These are phyloP conservation scores for Amaranthus palmeri DNA, from an alignment of 148 eudicot genomes.

Conservation along the genomic window DNA sequence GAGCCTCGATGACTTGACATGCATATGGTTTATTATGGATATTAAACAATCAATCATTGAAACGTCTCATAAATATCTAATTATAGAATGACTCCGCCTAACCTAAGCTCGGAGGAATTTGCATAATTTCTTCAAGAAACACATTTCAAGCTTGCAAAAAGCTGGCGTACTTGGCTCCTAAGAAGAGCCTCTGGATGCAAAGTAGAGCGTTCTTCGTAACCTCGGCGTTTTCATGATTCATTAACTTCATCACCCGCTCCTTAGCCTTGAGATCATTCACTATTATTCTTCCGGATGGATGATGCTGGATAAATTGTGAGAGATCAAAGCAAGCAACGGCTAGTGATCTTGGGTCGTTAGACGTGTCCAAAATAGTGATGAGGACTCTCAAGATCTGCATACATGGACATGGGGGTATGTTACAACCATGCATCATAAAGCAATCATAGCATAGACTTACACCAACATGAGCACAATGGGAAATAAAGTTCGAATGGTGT, in stretches of 20 bases:
- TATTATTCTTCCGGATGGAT: conserved; percentile 93
- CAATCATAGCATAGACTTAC: not conserved
- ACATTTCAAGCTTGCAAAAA: conserved; percentile 72
- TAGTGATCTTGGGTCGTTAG: conserved; percentile 65
- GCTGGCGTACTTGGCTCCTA: conserved; percentile 98
- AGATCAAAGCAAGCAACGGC: conserved; percentile 97
- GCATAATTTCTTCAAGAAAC: conserved; percentile 5
- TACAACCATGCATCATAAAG: not conserved
- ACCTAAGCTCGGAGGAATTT: conserved; percentile 7
- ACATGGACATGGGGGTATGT: not conserved
- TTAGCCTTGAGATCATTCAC: conserved; percentile 83
- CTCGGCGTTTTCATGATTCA: conserved; percentile 90
- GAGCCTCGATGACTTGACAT: conserved; percentile 15
- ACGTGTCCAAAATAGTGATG: conserved; percentile 80
- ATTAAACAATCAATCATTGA: conserved; percentile 19
- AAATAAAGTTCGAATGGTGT: not conserved
- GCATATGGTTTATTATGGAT: conserved; percentile 23
- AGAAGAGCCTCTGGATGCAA: conserved; percentile 96
- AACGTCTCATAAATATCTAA: conserved; percentile 16
- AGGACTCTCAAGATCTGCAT: conserved; percentile 86
- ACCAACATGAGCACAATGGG: not conserved
- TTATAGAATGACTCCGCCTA: not conserved
- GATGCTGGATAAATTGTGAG: conserved; percentile 89
- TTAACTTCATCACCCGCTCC: conserved; percentile 91
- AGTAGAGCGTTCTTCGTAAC: conserved; percentile 90